phyloP scores from a whole-genome alignment of 257 asterid genomes.

The Rehmannia glutinosa region DNA sequence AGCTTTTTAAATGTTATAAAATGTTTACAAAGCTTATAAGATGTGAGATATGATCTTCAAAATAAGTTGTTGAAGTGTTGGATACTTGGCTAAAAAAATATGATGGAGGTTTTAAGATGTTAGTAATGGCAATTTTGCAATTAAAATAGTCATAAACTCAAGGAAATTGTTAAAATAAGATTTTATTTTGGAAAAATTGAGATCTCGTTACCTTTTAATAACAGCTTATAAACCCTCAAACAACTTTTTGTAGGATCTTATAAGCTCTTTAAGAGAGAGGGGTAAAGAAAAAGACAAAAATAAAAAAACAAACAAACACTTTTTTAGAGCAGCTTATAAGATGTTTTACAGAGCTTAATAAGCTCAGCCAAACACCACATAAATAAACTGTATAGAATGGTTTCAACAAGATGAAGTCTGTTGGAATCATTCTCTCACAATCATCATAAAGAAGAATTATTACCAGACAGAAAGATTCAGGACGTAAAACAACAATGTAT shows the following conservation, averaged over 20 bases:
- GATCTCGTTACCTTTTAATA: not conserved
- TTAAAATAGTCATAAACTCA: too few species aligned
- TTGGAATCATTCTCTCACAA: too few species aligned
- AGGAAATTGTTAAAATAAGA: too few species aligned
- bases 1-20: too few species aligned
- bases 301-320: not conserved
- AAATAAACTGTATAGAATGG: too few species aligned
- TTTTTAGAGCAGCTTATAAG: too few species aligned
- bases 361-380: too few species aligned
- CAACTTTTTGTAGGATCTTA: not conserved
- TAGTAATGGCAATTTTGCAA: not conserved
- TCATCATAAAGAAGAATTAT: too few species aligned
- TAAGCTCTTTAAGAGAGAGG: not conserved
- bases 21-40: not conserved
- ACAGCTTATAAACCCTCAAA: not conserved
- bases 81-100: not conserved
- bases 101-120: not conserved
- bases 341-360: too few species aligned
- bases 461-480: too few species aligned
- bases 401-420: too few species aligned
- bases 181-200: not conserved
- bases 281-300: not conserved
- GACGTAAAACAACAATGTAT: too few species aligned
- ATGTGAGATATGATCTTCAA: not conserved
- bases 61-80: not conserved